These are phyloP conservation scores for Zopfochytrium polystomum DNA, from an alignment of 371 early-diverging fungal species.

Conservation along the genomic window DNA sequence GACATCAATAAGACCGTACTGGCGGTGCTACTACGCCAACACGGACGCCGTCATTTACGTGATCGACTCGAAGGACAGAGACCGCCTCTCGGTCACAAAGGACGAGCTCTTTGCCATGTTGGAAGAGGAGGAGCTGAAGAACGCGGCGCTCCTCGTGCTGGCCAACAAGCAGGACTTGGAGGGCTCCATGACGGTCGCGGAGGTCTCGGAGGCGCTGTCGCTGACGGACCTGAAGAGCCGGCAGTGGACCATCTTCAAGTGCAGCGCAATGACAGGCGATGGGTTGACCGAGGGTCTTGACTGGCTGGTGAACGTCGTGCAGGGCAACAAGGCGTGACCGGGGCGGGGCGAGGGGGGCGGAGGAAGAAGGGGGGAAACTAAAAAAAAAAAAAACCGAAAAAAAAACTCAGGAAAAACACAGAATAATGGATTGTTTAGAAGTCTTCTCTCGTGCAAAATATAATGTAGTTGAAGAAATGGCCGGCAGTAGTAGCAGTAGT, in stretches of 20 bases:
- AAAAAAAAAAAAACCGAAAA: no score
- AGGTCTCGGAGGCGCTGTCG: conserved; percentile 89
- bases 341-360: no score
- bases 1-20: conserved; percentile 68
- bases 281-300: conserved; percentile 79
- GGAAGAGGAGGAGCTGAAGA: conserved; percentile 88
- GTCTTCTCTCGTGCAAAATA: no score
- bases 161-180: conserved; percentile 97
- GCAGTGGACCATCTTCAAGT: conserved; percentile 88
- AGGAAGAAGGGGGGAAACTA: no score
- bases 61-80: conserved; percentile 90
- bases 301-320: conserved; percentile 56
- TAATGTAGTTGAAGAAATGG: no score
- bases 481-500: no score
- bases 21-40: conserved; percentile 92
- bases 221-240: conserved; percentile 82
- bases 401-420: no score
- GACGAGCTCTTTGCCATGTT: conserved; percentile 77
- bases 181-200: conserved; percentile 90
- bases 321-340: conserved; percentile 22
- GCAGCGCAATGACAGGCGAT: conserved; percentile 79
- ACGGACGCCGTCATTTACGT: conserved; percentile 97
- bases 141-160: conserved; percentile 86
- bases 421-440: no score
- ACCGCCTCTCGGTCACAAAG: conserved; percentile 80